A percentile compares a stretch with the other conserved stretches of the same genome.
Evolutionary conservation across 192 early-diverging fungal genomes (phyloP).

Genomic region (Powellomyces hirtus): DNA sequence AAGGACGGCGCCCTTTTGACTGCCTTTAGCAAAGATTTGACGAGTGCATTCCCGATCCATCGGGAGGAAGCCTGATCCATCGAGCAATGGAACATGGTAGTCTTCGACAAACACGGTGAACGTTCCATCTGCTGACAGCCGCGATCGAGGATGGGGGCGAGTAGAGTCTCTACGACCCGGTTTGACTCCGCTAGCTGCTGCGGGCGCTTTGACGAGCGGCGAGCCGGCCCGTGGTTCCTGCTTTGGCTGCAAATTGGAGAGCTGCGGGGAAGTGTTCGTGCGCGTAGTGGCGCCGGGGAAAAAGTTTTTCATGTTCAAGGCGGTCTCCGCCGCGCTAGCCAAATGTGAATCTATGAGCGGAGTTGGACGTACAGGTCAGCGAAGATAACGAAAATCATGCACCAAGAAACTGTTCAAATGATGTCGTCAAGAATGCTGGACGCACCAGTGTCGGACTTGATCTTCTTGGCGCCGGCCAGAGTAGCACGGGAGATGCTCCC

Average conservation of each 20-base stretch:
- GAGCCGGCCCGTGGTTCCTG: not conserved
- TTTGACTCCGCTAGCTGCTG: not conserved
- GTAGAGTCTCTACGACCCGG: not conserved
- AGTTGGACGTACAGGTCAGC: not conserved
- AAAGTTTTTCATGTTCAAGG: constrained; percentile 13
- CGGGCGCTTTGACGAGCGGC: too few relatives aligned
- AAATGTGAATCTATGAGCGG: not conserved
- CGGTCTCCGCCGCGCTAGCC: constrained; percentile 6
- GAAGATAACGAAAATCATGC: not conserved
- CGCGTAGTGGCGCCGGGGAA: constrained; percentile 8
- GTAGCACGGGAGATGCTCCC: constrained; percentile 6
- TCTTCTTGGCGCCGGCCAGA: constrained; percentile 5
- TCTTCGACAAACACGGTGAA: constrained; percentile 35
- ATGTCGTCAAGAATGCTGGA: too few relatives aligned
- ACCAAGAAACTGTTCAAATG: too few relatives aligned
- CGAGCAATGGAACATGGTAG: constrained; percentile 31
- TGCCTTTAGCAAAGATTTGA: constrained; percentile 22
- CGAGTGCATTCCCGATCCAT: constrained; percentile 41
- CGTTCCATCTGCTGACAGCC: not conserved
- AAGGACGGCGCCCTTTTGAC: constrained; percentile 37
- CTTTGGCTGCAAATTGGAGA: not conserved
- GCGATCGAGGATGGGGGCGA: constrained; percentile 5
- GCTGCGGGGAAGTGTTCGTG: not conserved
- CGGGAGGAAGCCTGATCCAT: constrained; percentile 30
- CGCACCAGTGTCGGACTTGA: constrained; percentile 4